phyloP scores from a whole-genome alignment of 2,329 filamentous ascomycete genomes.

The Aspergillus pseudonomiae region DNA sequence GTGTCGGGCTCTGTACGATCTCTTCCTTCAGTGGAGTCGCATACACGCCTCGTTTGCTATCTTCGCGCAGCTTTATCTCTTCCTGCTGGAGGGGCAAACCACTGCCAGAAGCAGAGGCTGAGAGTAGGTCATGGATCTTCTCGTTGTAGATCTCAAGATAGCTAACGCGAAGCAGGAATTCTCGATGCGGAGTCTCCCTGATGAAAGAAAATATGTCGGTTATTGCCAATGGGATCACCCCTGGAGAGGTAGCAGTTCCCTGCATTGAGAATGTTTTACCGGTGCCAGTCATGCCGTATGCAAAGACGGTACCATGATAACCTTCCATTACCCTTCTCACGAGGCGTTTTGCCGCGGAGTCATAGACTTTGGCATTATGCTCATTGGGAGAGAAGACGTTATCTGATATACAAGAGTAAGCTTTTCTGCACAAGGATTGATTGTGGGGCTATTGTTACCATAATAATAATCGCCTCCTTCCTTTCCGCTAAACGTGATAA shows the following conservation, averaged over 20 bases:
- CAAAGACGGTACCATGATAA: conserved; percentile 97
- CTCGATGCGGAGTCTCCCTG: conserved; percentile 88
- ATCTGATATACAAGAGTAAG: conserved; percentile 57
- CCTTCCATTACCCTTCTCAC: conserved; percentile 98
- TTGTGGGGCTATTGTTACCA: conserved; percentile 59
- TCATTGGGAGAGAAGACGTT: conserved; percentile 95
- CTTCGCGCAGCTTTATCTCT: conserved; percentile 95
- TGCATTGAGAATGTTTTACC: conserved; percentile 99
- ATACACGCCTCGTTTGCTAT: conserved; percentile 95
- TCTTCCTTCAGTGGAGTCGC: conserved; percentile 95
- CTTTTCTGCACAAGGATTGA: background rate
- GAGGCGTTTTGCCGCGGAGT: conserved; percentile 87
- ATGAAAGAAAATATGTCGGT: conserved; percentile 99
- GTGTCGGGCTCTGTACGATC: conserved; percentile 96
- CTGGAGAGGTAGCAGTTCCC: conserved; percentile 90
- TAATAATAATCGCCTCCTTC: conserved; percentile 93
- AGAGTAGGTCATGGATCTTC: conserved; percentile 90
- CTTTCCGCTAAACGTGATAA: conserved; percentile 82
- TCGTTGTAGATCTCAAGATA: conserved; percentile 99
- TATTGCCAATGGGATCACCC: conserved; percentile 94
- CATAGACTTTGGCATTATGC: conserved; percentile 93
- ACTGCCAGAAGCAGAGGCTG: conserved; percentile 63
- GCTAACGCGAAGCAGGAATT: conserved; percentile 93
- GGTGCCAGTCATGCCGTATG: conserved; percentile 98
- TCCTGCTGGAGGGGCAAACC: conserved; percentile 67